A percentile compares a stretch with the other conserved stretches of the same genome.
phyloP scores from a whole-genome alignment of 2,329 filamentous ascomycete species.

The Colletotrichum musae region DNA sequence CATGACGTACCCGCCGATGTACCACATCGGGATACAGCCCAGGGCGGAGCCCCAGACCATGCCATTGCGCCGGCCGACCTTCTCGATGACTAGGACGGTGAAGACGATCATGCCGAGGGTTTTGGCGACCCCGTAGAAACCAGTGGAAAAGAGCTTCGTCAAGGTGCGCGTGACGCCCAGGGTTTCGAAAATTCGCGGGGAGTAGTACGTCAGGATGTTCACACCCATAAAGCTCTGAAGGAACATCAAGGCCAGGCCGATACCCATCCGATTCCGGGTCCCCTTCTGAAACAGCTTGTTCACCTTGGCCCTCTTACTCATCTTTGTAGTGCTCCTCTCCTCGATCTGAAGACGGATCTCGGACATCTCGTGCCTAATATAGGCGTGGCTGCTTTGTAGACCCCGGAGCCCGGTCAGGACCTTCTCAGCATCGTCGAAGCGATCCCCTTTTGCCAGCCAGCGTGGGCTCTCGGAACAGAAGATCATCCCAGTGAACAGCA shows the following conservation, averaged over 20 bases:
- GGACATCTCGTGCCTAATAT: constrained; percentile 61
- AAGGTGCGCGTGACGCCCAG: no score
- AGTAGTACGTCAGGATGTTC: constrained; percentile 57
- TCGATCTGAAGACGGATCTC: constrained; percentile 69
- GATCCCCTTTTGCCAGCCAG: constrained; percentile 51
- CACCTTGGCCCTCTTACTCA: constrained; percentile 40
- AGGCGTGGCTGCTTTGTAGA: constrained; percentile 53
- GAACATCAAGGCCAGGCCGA: constrained; percentile 62
- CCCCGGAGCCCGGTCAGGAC: constrained; percentile 56
- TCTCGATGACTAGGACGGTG: constrained; percentile 61
- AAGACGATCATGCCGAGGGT: constrained; percentile 54
- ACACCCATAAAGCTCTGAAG: constrained; percentile 51
- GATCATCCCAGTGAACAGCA: constrained; percentile 52
- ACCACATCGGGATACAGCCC: constrained; percentile 55
- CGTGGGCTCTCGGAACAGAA: constrained; percentile 56
- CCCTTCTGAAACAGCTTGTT: constrained; percentile 42
- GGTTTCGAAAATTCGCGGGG: constrained; percentile 53
- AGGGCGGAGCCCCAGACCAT: constrained; percentile 60
- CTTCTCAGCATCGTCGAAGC: constrained; percentile 53
- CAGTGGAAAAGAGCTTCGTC: constrained; percentile 54
- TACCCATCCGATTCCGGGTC: constrained; percentile 56
- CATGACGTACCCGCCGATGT: constrained; percentile 55
- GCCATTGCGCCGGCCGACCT: constrained; percentile 61
- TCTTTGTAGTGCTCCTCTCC: constrained; percentile 59
- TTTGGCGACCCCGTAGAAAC: constrained; percentile 57